Evolutionary conservation across 2,329 filamentous ascomycete species (phyloP), one percentile per base, ranked within the genome.

Genomic region (Ophiosphaerella korrae): DNA sequence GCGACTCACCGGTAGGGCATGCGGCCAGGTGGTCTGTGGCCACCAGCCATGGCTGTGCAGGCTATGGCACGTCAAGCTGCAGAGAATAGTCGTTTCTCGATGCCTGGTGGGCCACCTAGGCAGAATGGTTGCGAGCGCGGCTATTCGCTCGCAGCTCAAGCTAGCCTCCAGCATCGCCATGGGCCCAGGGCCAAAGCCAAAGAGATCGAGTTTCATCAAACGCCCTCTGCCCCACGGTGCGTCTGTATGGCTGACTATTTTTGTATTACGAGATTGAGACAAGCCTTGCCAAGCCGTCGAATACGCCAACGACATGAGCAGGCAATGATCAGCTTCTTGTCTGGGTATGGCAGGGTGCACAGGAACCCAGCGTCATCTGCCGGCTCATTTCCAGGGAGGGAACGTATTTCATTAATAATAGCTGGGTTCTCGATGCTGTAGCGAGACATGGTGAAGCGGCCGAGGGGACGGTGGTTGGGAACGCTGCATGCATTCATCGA

Each of bases 271-370:
- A 56, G 55, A 57, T 54, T 38, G 45, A 29, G 49, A 58, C 59
- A 69, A 63, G 63, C 64, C 55, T 65, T 36, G 64, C 64, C 62
- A 69, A 69, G 66, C 54, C 41, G 42, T 32, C 21, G 47, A 52
- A 50, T 48, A 57, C 46, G 44, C 44, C 48, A 54, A 57, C 55
- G 55, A 49, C 48, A 52, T 48, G 38, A 50, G 48, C 33, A 41
- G 48, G 48, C 47, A 55, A 50, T 50, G 53, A 61, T 63, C 53
- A 45, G 44, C 51, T 50, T 29, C 7, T 40, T 53, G 47, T 38
- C 36, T 21, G 16, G 42, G 50, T 42, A 21, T 21, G 18, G 18
- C 58, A 62, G 50, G 51, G 55, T 49, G 50, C 50, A 45, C 41
- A 39, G 16, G 42, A 42, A 38, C 38, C 43, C 52, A 44, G 50